Evolutionary conservation across 176 grass and related monocot species (phyloP).

Genomic region (Juncus effusus): DNA sequence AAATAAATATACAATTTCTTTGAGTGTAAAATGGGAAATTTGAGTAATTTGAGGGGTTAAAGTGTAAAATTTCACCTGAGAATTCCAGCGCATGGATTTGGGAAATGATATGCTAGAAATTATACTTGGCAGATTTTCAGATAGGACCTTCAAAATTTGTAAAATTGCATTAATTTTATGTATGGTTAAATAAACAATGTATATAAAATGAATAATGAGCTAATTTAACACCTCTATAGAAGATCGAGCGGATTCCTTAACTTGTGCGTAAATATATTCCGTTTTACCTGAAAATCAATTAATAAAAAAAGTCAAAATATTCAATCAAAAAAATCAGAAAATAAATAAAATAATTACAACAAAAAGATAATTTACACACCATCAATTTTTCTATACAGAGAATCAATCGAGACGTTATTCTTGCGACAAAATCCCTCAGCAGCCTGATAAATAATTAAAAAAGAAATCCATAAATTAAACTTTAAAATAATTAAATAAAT

Average conservation of each 20-base stretch:
- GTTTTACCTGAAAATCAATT: conserved; percentile 66
- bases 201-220: background rate
- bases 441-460: conserved; percentile 45
- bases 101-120: conserved; percentile 79
- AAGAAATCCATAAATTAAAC: conserved; percentile 33
- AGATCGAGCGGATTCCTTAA: conserved; percentile 57
- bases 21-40: background rate
- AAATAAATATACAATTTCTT: background rate
- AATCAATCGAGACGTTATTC: conserved; percentile 52
- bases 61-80: conserved; percentile 46
- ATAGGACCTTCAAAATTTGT: conserved; percentile 49
- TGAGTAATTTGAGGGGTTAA: background rate
- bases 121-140: conserved; percentile 64
- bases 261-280: conserved; percentile 76
- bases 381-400: conserved; percentile 61
- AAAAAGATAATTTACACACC: conserved; percentile 33
- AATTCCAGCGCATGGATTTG: conserved; percentile 99
- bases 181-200: background rate
- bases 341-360: background rate
- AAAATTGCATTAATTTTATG: background rate
- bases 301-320: conserved; percentile 17
- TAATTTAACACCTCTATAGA: conserved; percentile 56
- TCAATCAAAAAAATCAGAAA: conserved; percentile 15
- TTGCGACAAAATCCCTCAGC: conserved; percentile 87
- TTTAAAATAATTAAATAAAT: background rate